Evolutionary conservation across 805 yeast species (phyloP), one percentile per base, ranked within the genome.

Genomic region (Osmozyma mogii): DNA sequence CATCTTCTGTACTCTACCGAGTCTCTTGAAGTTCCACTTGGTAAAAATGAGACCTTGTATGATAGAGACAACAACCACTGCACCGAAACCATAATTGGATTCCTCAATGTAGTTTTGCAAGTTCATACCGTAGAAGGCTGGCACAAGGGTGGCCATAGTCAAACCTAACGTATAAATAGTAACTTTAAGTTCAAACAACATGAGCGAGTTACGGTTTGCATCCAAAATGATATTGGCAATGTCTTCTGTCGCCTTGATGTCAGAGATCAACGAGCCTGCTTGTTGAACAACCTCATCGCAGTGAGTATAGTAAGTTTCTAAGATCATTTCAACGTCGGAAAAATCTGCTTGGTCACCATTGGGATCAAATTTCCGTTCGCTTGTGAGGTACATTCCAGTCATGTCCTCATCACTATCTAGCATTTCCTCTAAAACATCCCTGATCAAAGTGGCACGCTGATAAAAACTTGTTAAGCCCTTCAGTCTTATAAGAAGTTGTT

Each of bases 231-330:
- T 87, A 49, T 87, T 87, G 35, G 84, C 88, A 49, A 88, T 84
- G 46, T 88, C 96, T 49, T 87, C 96, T 0, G 96, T 88, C 10
- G 92, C 83, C 47, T 76, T 77, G 43, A 88, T 84, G 49, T 88
- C 94, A 43, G 77, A 78, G 13, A 83, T 72, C 32, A 87, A 59
- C 4, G 89, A 78, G 25, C 84, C 94, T 0, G 94, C 78, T 43
- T 83, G 89, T 53, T 88, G 96, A 5, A 87, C 96, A 42, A 82
- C 77, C 58, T 88, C 96, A 49, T 88, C 96, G 49, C 89, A 80
- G 44, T 87, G 96, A 35, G 82, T 80, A 54, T 84, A 87, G 56
- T 88, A 88, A 0, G 95, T 75, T 49, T 88, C 96, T 13, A 88
- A 52, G 28, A 88, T 63, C 78, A 87, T 80, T 53, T 88, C 96